Conservation (phyloP, 2,329 filamentous ascomycete species). For the Pseudogymnoascus sp. region DNA sequence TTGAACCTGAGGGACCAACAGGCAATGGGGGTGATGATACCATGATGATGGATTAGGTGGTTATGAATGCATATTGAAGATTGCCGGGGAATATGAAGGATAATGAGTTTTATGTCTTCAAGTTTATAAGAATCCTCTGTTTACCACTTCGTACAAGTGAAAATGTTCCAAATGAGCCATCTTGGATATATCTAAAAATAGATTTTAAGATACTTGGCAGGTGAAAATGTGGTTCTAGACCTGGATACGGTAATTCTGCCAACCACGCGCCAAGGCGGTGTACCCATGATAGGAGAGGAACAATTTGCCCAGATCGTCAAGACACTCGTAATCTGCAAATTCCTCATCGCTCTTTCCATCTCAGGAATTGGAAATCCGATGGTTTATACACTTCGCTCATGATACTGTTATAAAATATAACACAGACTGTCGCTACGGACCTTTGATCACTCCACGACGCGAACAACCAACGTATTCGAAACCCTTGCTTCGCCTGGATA, state of each 20-base stretch:
- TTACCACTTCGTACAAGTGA: not conserved
- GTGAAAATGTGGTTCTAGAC: not conserved
- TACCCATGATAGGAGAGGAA: constrained; percentile 1
- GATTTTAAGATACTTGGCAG: not conserved
- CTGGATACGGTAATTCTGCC: not conserved
- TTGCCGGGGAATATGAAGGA: not conserved
- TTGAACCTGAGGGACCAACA: constrained; percentile 47
- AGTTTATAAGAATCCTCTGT: not conserved
- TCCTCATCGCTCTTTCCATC: not conserved
- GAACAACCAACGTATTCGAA: not conserved
- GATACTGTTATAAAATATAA: constrained; percentile 1
- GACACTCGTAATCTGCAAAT: not conserved
- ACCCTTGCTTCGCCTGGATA: not conserved
- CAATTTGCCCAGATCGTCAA: constrained; percentile 3
- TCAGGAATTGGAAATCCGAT: not conserved
- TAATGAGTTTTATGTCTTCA: not conserved
- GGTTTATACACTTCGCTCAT: not conserved
- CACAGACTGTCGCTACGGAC: not conserved
- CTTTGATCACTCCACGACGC: not conserved
- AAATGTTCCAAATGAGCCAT: not conserved
- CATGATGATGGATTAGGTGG: constrained; percentile 57
- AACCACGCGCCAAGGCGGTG: not conserved
- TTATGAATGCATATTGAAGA: constrained; percentile 3
- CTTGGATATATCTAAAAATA: not conserved
- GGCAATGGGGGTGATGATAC: constrained; percentile 71